Evolutionary conservation across 2,329 filamentous ascomycete genomes (phyloP), one percentile per base, ranked within the genome.

Genomic region (Cordyceps cateniannulata): DNA sequence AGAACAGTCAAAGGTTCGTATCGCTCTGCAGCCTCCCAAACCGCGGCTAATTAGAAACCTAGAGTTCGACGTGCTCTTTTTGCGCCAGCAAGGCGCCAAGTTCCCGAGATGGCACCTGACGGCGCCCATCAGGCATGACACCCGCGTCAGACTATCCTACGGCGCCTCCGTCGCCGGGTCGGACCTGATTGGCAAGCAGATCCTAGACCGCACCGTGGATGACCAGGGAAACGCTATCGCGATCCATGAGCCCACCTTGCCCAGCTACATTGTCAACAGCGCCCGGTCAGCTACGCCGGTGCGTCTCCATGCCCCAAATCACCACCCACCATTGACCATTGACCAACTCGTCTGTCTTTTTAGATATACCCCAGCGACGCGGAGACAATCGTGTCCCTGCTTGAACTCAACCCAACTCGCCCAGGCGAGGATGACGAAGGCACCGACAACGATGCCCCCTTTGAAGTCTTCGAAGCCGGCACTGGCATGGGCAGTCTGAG

Each of bases 401-500:
- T 96, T 24, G 90, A 95, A 70, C 79, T 95, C 49, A 86, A 93
- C 70, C 82, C 85, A 32, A 69, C 76, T 3, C 71, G 75, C 67
- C 66, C 75, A 32, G 65, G 68, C 42, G 68, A 74, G 62, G 70
- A 73, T 25, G 70, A 71, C 22, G 62, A 67, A 4, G 18, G 66
- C 73, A 6, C 71, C 38, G 38, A 74, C 14, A 27, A 35, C 27
- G 54, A 38, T 27, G 42, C 12, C 14, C 82, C 80, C 0, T 72
- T 93, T 14, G 88, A 93, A 69, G 89, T 95, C 49, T 85, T 95
- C 57, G 91, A 95, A 73, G 90, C 90, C 51, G 90, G 91, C 18
- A 95, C 90, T 3, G 91, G 90, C n/a, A 89, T 93, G 78, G 91
- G 90, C 62, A 86, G 87, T 38, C 74, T 95, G 62, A 93, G 90